Evolutionary conservation across 2,329 filamentous ascomycete genomes (phyloP), one percentile per base, ranked within the genome.

Genomic region (Fusarium virguliforme): DNA sequence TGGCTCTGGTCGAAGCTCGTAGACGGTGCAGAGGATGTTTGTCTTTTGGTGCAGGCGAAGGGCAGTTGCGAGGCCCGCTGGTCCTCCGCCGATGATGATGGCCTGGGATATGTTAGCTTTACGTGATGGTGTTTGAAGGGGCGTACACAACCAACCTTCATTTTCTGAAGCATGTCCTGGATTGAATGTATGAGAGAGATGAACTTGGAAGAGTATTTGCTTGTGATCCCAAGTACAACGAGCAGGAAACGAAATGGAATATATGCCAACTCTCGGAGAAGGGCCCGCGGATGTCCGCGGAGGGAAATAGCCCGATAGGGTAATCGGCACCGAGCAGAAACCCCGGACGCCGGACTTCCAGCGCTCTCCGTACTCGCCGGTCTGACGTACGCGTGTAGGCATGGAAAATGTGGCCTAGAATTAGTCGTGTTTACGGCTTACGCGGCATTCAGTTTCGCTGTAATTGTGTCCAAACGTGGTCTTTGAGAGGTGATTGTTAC

Each of bases 71-170:
- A 50, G 46, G 18, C 46, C 46, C 30, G 46, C 26, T 12, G 46
- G 46, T 32, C 46, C 46, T 2, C 15, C 46, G 18, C 46, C 46
- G 46, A 50, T 32, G 46, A 50, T 50, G 26, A 50, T 50, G 46
- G 26, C 46, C 46, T 50, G 26, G 43, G 9, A 6, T 26, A 22
- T 18, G 46, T 50, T 18, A 50, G 46, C 7, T 7, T 7, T 32
- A 32, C 30, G 30, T 50, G 9, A n/a, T 12, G n/a, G 46, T 50
- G 46, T 1, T 50, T 2, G 9, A 32, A 32, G 9, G 15, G 18
- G 46, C 30, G 4, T 26, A 8, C 6, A 6, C 6, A 8, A 8
- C 46, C 7, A 30, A 50, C 46, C 28, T 32, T 50, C 12, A 26
- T 32, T 4, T 50, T 18, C 28, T 3, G 46, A 15, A 32, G 18